Evolutionary conservation across 106 monocot species (phyloP).

Genomic region (Hemerocallis citrina): DNA sequence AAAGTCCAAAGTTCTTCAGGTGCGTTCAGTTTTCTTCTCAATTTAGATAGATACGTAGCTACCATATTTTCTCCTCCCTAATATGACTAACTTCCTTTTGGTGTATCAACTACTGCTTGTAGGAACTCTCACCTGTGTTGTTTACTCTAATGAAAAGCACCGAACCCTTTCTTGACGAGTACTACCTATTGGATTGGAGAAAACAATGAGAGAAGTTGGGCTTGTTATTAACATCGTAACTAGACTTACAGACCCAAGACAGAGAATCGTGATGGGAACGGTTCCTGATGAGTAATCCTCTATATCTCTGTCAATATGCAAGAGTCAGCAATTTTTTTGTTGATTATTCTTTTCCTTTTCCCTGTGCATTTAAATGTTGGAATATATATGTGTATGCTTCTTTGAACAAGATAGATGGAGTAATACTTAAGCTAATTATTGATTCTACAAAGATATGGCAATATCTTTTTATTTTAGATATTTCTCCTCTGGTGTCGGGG

Average conservation of each 20-base stretch:
- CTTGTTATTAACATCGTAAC: slow-evolving; percentile 52
- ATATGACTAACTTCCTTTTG: not conserved
- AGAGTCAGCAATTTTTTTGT: too few relatives aligned
- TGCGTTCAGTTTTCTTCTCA: slow-evolving; percentile 2
- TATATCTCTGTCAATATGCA: too few relatives aligned
- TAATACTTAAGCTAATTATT: too few relatives aligned
- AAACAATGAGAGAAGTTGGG: slow-evolving; percentile 41
- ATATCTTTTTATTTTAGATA: too few relatives aligned
- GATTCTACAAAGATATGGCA: too few relatives aligned
- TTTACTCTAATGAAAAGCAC: slow-evolving; percentile 81
- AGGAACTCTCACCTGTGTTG: slow-evolving; percentile 65
- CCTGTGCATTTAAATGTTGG: too few relatives aligned
- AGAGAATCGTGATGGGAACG: slow-evolving; percentile 74
- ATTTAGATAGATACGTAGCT: not conserved
- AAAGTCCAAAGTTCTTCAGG: slow-evolving; percentile 83
- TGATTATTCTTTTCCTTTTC: too few relatives aligned
- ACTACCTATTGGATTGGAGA: slow-evolving; percentile 69
- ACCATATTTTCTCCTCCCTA: not conserved
- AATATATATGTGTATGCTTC: too few relatives aligned
- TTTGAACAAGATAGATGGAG: too few relatives aligned
- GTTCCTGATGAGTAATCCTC: slow-evolving; percentile 12
- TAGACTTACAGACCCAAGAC: slow-evolving; percentile 57
- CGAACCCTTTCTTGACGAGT: slow-evolving; percentile 82
- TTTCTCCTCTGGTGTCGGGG: too few relatives aligned
- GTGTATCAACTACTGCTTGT: not conserved